Evolutionary conservation across 441 rosid genomes (phyloP).

Genomic region (Eutrema salsugineum): DNA sequence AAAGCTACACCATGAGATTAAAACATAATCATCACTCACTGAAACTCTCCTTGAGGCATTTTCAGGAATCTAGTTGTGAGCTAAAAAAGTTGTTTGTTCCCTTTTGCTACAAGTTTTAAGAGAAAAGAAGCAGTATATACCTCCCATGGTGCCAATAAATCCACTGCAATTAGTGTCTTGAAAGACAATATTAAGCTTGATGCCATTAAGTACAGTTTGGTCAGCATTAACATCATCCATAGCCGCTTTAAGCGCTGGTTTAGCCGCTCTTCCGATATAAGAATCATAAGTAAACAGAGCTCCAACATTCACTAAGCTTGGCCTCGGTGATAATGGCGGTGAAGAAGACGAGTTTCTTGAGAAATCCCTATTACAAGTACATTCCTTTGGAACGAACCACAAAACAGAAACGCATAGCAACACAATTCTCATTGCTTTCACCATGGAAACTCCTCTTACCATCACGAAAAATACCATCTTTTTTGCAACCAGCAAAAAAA

Average conservation of each 20-base stretch:
- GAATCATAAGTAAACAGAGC: slow-evolving; percentile 72
- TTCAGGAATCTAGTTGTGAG: not conserved
- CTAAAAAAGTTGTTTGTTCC: not conserved
- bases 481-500: slow-evolving; percentile 6
- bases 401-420: slow-evolving; percentile 37
- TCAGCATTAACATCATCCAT: slow-evolving; percentile 80
- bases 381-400: slow-evolving; percentile 38
- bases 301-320: slow-evolving; percentile 57
- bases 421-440: slow-evolving; percentile 25
- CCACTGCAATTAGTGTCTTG: slow-evolving; percentile 91
- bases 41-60: not conserved
- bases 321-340: slow-evolving; percentile 8
- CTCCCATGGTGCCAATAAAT: slow-evolving; percentile 82
- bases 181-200: slow-evolving; percentile 42
- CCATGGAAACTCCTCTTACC: slow-evolving; percentile 16
- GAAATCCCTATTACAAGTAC: slow-evolving; percentile 34
- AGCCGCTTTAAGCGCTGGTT: slow-evolving; percentile 75
- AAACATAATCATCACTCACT: not conserved
- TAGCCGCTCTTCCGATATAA: slow-evolving; percentile 72
- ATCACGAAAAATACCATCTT: slow-evolving; percentile 37
- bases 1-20: slow-evolving; percentile 58
- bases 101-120: not conserved
- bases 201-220: slow-evolving; percentile 54
- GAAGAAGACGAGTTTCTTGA: slow-evolving; percentile 29
- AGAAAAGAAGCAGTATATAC: slow-evolving; percentile 36